Evolutionary conservation across 2,329 filamentous ascomycete species (phyloP), one percentile per base, ranked within the genome.

Genomic region (Colletotrichum orchidophilum): DNA sequence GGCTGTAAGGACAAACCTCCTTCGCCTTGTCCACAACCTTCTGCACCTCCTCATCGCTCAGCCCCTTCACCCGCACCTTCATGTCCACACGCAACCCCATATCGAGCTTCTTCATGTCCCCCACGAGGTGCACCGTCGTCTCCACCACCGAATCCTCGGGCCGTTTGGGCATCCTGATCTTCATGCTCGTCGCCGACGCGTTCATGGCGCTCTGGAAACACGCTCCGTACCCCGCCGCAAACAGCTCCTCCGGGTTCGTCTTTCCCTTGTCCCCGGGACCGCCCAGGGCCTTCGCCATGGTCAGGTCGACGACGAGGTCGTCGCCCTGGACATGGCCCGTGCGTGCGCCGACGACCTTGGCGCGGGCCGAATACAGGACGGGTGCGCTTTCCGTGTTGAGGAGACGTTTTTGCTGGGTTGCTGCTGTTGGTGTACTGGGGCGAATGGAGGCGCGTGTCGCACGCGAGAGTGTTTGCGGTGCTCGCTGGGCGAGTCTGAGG

Each of bases 161-260:
- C 50, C 76, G 78, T 2, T 75, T 74, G 0, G 84, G 83, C 80
- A 85, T 82, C 61, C 79, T 80, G 53, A 86, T 76, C 42, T 81
- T 81, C 64, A 85, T 63, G 21, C 75, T 75, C 15, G 80, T 76
- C 0, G 84, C 84, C 3, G 79, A 77, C 2, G 83, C 81, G 71
- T 82, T 83, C 84, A 86, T 85, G 7, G 83, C 83, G 33, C 79
- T 80, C 73, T 85, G 84, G 75, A 84, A 85, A 73, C 83, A 86
- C 9, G 84, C 83, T 29, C 83, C 84, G 70, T 85, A 85, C 26
- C 83, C 83, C 0, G 83, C 83, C 1, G 84, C 83, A 70, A 85
- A 85, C 2, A 86, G 80, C 72, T 86, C 84, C 75, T 86, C 84
- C 1, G 82, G 82, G 71, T 83, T 86, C 7, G 84, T 84, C 75